Evolutionary conservation across 169 alveolate species (phyloP), one percentile per base, ranked within the genome.

Genomic region (Plasmodium malariae): DNA sequence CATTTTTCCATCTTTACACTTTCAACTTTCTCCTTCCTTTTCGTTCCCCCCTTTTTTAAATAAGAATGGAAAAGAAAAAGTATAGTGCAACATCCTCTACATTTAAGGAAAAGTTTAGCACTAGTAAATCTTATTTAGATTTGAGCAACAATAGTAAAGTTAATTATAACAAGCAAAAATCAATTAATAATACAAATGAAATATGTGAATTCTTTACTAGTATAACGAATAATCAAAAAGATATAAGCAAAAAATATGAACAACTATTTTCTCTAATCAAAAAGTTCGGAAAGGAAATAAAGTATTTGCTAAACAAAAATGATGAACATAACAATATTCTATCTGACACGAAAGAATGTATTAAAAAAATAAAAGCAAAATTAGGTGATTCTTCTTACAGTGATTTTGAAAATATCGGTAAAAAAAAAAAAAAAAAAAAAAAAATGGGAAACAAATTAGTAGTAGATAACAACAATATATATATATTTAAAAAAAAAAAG

Each of bases 231-330:
- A 78, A 78, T 67, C 89, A 78, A 37, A 78, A 78, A 55, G 89
- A 78, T 37, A 55, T 78, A 62, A 78, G 68, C 57, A 78, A 78
- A 55, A 78, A 62, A 55, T 78, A 78, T 48, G 89, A 78, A 14
- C 89, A 78, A 24, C 21, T 78, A 62, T 78, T 78, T 78, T 78
- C 89, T 32, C 32, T 78, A 65, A 78, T 78, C 49, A 78, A 78
- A 62, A 78, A 78, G 36, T 78, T 78, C 45, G 89, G 89, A 37
- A 78, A 78, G 48, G 89, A 78, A 78, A 78, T 78, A 40, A 78
- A 78, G 43, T 78, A 78, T 68, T 68, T 78, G 32, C 89, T 78
- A 14, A 55, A 36, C 51, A 78, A 63, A 78, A 78, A 78, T 78
- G 73, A 78, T 28, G 89, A 78, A 68, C 49, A 78, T 49, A 78